Evolutionary conservation across 2,329 filamentous ascomycete genomes (phyloP).

Genomic region (Fusarium liriodendri): DNA sequence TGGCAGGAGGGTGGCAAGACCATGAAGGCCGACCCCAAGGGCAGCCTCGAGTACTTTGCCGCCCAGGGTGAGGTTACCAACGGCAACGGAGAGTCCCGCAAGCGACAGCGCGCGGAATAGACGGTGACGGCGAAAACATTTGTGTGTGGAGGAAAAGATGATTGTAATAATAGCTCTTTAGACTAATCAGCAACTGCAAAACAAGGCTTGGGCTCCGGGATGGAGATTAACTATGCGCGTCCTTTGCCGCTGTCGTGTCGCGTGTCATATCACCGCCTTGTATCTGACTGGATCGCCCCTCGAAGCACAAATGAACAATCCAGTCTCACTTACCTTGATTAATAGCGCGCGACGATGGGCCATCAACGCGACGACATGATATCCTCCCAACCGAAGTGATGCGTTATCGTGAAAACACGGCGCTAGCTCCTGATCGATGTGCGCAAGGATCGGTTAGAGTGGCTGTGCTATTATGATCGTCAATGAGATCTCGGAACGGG

Average conservation of each 20-base stretch:
- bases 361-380: neutral
- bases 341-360: neutral
- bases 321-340: neutral
- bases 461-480: neutral
- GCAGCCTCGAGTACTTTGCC: slow-evolving; percentile 61
- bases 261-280: too few species aligned
- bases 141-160: neutral
- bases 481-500: neutral
- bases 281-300: too few species aligned
- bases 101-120: slow-evolving; percentile 35
- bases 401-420: neutral
- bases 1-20: slow-evolving; percentile 60
- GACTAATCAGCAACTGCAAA: neutral
- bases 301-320: too few species aligned
- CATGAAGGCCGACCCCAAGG: slow-evolving; percentile 65
- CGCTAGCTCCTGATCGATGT: neutral
- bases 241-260: too few species aligned
- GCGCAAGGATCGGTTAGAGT: neutral
- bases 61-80: slow-evolving; percentile 34
- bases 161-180: slow-evolving; percentile 16
- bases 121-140: neutral
- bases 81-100: slow-evolving; percentile 37
- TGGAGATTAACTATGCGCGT: neutral
- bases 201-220: neutral
- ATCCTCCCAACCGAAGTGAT: neutral